Evolutionary conservation across 139 green algal genomes (phyloP).

Genomic region (Tetratostichococcus sp.): DNA sequence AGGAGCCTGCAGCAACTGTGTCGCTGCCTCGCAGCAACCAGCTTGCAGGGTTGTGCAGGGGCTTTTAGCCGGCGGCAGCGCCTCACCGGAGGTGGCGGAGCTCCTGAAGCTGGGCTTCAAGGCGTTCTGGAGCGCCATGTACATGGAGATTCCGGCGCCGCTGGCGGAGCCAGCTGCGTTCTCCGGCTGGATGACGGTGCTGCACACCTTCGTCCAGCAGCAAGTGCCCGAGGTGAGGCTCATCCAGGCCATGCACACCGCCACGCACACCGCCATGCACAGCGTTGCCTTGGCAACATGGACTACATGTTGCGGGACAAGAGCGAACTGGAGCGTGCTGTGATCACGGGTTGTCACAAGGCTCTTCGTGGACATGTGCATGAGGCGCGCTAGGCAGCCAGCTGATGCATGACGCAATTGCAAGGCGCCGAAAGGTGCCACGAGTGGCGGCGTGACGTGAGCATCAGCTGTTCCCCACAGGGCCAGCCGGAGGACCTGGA

Average conservation of each 20-base stretch:
- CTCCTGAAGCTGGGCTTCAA: constrained; percentile 82
- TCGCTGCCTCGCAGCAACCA: no score
- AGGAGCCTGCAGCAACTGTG: no score
- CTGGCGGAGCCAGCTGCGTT: constrained; percentile 70
- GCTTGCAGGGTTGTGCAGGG: constrained; percentile 13
- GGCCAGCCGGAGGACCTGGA: constrained; percentile 59
- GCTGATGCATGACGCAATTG: no score
- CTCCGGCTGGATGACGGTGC: constrained; percentile 74
- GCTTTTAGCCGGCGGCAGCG: constrained; percentile 13
- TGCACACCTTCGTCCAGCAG: constrained; percentile 63
- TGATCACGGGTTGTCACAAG: no score
- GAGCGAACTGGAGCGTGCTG: no score
- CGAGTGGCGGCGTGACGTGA: no score
- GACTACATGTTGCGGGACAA: no score
- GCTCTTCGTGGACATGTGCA: no score
- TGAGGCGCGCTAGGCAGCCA: no score
- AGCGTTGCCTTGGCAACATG: no score
- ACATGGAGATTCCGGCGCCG: constrained; percentile 81
- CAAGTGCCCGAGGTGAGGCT: constrained; percentile 61
- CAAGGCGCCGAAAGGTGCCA: no score
- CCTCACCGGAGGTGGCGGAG: constrained; percentile 48
- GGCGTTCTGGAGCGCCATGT: constrained; percentile 86
- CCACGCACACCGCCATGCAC: no score
- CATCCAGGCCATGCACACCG: background rate
- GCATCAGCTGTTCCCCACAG: constrained; percentile 48